Conservation (phyloP, 768 basidiomycete species). For the Rhizopogon vesiculosus region DNA sequence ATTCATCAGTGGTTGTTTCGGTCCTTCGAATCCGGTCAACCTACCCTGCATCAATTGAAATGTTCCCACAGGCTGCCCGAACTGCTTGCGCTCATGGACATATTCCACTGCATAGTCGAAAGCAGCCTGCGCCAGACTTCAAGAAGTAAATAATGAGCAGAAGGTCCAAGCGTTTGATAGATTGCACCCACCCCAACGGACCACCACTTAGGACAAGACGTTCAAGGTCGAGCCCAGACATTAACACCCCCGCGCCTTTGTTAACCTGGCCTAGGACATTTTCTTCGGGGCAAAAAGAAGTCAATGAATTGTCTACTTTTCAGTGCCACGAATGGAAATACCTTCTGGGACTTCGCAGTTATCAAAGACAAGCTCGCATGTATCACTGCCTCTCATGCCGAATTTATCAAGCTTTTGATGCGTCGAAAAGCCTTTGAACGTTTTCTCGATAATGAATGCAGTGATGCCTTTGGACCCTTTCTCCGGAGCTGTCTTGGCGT, state of each 20-base stretch:
- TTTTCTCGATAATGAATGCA: slow-evolving; percentile 84
- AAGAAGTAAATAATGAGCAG: slow-evolving; percentile 2
- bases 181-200: slow-evolving; percentile 65
- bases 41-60: slow-evolving; percentile 96
- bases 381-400: slow-evolving; percentile 95
- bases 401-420: slow-evolving; percentile 93
- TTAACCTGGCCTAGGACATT: slow-evolving; percentile 81
- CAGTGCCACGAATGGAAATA: slow-evolving; percentile 24
- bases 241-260: slow-evolving; percentile 81
- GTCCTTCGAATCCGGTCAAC: slow-evolving; percentile 1
- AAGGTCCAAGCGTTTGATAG: neutral
- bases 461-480: slow-evolving; percentile 87
- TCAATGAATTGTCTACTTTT: neutral
- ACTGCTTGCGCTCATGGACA: slow-evolving; percentile 91
- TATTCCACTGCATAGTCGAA: slow-evolving; percentile 87
- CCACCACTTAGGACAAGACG: slow-evolving; percentile 90
- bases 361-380: slow-evolving; percentile 90
- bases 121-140: slow-evolving; percentile 87
- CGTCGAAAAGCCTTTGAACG: slow-evolving; percentile 80
- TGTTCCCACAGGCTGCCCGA: slow-evolving; percentile 79
- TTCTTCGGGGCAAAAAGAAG: slow-evolving; percentile 35
- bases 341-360: slow-evolving; percentile 87
- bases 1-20: neutral
- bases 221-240: slow-evolving; percentile 93
- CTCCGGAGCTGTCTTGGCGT: slow-evolving; percentile 81